Conservation (phyloP, 148 eudicot species). For the Nepenthes gracilis region DNA sequence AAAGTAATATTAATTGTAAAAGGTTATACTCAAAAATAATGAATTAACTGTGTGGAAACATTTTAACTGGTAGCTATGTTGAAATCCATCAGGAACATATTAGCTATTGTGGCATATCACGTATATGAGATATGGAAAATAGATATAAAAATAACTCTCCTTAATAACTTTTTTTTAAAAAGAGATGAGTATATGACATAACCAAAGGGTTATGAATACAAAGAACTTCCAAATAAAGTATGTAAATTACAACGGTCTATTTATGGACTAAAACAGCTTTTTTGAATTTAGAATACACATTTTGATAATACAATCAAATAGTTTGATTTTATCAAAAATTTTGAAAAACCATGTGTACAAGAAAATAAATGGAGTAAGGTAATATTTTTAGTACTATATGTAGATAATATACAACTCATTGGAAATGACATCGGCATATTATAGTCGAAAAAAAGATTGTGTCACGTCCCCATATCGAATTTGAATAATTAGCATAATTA, state of each 20-base stretch:
- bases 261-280: not conserved
- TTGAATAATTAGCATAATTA: no score
- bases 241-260: not conserved
- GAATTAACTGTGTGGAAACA: not conserved
- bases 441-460: no score
- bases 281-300: no score
- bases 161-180: not conserved
- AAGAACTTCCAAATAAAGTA: no score
- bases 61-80: not conserved
- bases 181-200: not conserved
- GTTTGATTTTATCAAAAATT: no score
- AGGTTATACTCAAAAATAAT: not conserved
- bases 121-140: not conserved
- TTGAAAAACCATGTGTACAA: no score
- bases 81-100: not conserved
- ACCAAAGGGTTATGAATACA: not conserved
- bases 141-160: slow-evolving; percentile 4
- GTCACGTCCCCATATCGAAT: no score
- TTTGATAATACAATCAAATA: no score
- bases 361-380: no score
- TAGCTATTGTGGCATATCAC: not conserved
- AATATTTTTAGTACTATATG: no score
- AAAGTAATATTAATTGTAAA: not conserved
- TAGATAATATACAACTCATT: no score
- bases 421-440: no score